These are phyloP conservation scores for Schizosaccharomyces cryophilus DNA, from an alignment of 805 yeast genomes.

Conservation along the genomic window DNA sequence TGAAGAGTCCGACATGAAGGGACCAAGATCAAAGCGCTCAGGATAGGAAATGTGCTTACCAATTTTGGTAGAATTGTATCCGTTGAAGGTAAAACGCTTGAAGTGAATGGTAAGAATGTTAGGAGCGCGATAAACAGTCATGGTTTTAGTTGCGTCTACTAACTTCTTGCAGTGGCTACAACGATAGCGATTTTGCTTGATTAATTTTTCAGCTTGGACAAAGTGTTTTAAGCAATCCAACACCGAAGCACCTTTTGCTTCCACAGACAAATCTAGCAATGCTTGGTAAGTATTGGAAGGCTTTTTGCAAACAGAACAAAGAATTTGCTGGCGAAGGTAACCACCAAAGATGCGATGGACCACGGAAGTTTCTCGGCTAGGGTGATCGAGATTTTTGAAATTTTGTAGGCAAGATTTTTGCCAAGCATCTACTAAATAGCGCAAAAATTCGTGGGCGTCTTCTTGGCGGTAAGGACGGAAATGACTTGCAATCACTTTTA, in stretches of 20 bases:
- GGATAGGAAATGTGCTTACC: conserved; percentile 71
- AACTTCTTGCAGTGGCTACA: conserved; percentile 67
- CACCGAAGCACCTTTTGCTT: conserved; percentile 23
- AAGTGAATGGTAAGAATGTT: conserved; percentile 70
- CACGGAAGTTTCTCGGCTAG: conserved; percentile 27
- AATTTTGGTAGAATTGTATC: conserved; percentile 46
- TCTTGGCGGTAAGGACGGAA: conserved; percentile 30
- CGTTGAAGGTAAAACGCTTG: conserved; percentile 65
- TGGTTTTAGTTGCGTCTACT: conserved; percentile 54
- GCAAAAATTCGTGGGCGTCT: conserved; percentile 84
- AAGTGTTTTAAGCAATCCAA: conserved; percentile 57
- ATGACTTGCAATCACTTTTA: conserved; percentile 25
- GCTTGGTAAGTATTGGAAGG: conserved; percentile 76
- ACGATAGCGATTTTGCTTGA: conserved; percentile 50
- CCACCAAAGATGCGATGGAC: conserved; percentile 92
- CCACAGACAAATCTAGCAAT: conserved; percentile 72
- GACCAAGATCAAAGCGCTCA: conserved; percentile 43
- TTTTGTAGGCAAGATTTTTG: conserved; percentile 6
- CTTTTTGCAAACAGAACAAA: conserved; percentile 61
- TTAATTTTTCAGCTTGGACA: conserved; percentile 55
- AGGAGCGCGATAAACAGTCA: conserved; percentile 58
- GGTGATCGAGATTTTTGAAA: conserved; percentile 5
- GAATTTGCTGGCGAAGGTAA: conserved; percentile 54
- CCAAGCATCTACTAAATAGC: conserved; percentile 9
- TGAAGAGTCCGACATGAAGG: conserved; percentile 17